Evolutionary conservation across 2,329 filamentous ascomycete genomes (phyloP).

Genomic region (Diaporthe destruens): DNA sequence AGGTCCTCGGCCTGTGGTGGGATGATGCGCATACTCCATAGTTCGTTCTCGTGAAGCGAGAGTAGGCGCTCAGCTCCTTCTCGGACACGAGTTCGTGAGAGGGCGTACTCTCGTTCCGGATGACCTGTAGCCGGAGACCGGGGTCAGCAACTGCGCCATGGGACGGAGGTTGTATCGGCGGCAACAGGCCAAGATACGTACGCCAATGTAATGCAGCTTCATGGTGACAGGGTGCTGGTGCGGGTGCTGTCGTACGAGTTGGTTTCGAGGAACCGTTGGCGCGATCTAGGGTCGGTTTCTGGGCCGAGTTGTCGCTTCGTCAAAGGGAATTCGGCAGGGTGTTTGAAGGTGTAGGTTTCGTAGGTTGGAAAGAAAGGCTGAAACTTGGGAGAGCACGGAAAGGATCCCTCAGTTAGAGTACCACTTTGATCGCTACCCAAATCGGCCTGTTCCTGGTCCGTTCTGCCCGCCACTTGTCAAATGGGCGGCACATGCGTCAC

Average conservation of each 20-base stretch:
- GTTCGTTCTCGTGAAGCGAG: slow-evolving; percentile 82
- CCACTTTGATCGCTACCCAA: neutral
- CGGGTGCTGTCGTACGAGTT: slow-evolving; percentile 1
- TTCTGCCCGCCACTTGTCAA: slow-evolving; percentile 33
- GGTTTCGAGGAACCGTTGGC: slow-evolving; percentile 16
- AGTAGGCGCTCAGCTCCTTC: slow-evolving; percentile 83
- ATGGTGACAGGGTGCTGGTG: slow-evolving; percentile 62
- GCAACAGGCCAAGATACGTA: slow-evolving; percentile 59
- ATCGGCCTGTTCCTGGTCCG: slow-evolving; percentile 17
- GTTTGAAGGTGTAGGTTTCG: neutral
- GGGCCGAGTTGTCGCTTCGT: slow-evolving; percentile 1
- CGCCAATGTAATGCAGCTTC: slow-evolving; percentile 88
- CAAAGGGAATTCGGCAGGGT: neutral
- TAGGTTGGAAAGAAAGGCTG: slow-evolving; percentile 17
- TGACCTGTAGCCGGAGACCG: slow-evolving; percentile 68
- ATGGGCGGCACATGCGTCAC: slow-evolving; percentile 26
- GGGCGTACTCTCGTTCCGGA: slow-evolving; percentile 83
- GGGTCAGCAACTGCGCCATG: slow-evolving; percentile 35
- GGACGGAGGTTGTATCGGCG: slow-evolving; percentile 17
- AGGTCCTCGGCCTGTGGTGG: slow-evolving; percentile 58
- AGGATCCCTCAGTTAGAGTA: too few species aligned
- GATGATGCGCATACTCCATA: slow-evolving; percentile 51
- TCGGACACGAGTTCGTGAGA: slow-evolving; percentile 82
- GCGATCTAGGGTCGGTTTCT: slow-evolving; percentile 6
- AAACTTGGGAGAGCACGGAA: slow-evolving; percentile 14